Conservation (phyloP, 768 basidiomycete species). For the Auriscalpium microsporum region DNA sequence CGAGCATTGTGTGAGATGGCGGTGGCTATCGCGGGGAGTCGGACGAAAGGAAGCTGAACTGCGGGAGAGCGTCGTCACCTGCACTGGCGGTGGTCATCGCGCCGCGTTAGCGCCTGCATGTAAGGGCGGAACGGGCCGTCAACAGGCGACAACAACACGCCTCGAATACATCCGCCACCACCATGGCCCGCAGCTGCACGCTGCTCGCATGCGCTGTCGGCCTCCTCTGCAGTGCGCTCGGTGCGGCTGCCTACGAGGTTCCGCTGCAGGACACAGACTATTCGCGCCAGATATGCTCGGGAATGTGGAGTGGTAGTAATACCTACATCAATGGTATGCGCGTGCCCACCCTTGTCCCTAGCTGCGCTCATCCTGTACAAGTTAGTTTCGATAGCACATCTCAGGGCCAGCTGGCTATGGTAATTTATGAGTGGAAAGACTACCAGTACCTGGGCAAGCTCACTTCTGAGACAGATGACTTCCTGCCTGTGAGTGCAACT, state of each 20-base stretch:
- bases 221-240: conserved; percentile 12
- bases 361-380: conserved; percentile 24
- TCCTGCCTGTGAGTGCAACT: conserved; percentile 53
- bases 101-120: too few relatives aligned
- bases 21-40: neutral
- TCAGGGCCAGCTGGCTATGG: conserved; percentile 84
- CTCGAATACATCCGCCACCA: conserved; percentile 1
- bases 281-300: conserved; percentile 86
- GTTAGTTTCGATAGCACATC: conserved; percentile 75
- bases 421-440: conserved; percentile 95
- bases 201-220: conserved; percentile 14
- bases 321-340: conserved; percentile 77
- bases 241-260: conserved; percentile 46
- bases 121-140: neutral
- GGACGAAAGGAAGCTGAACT: neutral
- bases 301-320: conserved; percentile 79
- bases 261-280: conserved; percentile 70
- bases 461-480: conserved; percentile 43
- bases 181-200: conserved; percentile 10
- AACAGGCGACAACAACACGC: conserved; percentile 18
- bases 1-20: conserved; percentile 45
- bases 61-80: neutral
- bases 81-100: neutral
- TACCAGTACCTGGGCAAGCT: conserved; percentile 72
- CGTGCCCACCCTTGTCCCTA: conserved; percentile 3